Base-by-base conservation (phyloP, 371 early-diverging fungal genomes). In the Ordospora pajunii region DNA sequence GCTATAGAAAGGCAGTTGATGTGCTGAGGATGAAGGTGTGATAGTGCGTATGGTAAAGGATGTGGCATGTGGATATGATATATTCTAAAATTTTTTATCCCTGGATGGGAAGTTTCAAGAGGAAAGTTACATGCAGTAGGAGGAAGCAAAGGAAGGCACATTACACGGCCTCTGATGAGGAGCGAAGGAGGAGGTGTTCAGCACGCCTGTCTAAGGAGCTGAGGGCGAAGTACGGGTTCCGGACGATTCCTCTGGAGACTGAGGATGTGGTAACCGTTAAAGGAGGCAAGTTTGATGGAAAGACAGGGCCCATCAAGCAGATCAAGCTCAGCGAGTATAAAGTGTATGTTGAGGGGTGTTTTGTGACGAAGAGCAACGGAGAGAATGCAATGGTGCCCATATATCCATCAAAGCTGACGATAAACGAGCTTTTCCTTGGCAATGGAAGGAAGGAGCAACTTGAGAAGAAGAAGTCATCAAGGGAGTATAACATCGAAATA, bases 21-120 rank as follows among this genome's bases (percentile, higher is more conserved):
- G 37, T 58, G 17, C 58, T 58, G 1, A 27, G 58, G 40, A 58
- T 58, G 19, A 58, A 58, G 40, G 17, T 58, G n/a, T 27, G 32
- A 84, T 94, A 62, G 86, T 94, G 64, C 86, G 88, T 21, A 90
- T 91, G 69, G 78, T 95, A 22, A 91, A 50, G 32, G 8, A 50
- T n/a, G n/a, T 40, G 23, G 10, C 10, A 32, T 50, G 12, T 10
- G 32, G 32, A n/a, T n/a, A n/a, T 37, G 70, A 48, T 48, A 75
- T 22, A 19, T 40, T 17, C 27, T 58, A 58, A 66, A 58, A 71
- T 42, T 69, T 82, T 82, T 74, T 32, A 50, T 46, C 78, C 80
- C 81, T 54, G 17, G 42, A 79, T 53, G 58, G 40, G 40, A 93
- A 70, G 89, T 91, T 19, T 84, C 93, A 51, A 23, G 51, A 73